Base-by-base conservation (phyloP, 306 rosid genomes). In the Gastrolobium villosum region DNA sequence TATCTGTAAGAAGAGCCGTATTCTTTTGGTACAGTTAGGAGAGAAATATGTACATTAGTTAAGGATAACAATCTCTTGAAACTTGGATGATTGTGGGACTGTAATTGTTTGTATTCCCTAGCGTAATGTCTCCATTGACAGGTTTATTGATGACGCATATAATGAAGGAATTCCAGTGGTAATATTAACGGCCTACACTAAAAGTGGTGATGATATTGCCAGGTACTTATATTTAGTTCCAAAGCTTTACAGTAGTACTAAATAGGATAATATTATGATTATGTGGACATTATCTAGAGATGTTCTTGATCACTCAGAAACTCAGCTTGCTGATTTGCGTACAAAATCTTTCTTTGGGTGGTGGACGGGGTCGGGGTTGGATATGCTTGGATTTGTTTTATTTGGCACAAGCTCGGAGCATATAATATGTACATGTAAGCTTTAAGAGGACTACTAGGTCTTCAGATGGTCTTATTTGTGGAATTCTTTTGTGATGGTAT, bases 121-220 rank as follows among this genome's bases (percentile, higher is more conserved):
- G 60, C 78, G 56, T 49, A 83, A 55, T 34, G 40, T 87, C 68
- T 62, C 64, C 66, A 65, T 80, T 72, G 82, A 79, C 92, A 94
- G 99, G 70, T 94, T 94, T 87, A 86, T 94, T 60, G 97, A 94
- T 73, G 86, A 86, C 34, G 95, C 99, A 28, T 84, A 85, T 79
- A 65, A 64, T 10, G 95, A 86, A 72, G 93, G 92, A 64, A 83
- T 92, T 79, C 97, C 92, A 43, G 90, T 94, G 67, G 77, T 87
- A 69, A 79, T 94, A 80, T 75, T 92, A 74, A 90, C 97, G 7
- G 89, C 97, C 79, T 92, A 90, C 85, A 60, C 84, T 85, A 89
- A 86, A 85, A 89, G 80, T 44, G 91, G 95, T 52, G 94, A 92
- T 82, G 46, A 65, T 84, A 74, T 90, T 83, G 86, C 85, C 6